phyloP scores from a whole-genome alignment of 2,329 filamentous ascomycete species.

The Leptographium galeiforme region DNA sequence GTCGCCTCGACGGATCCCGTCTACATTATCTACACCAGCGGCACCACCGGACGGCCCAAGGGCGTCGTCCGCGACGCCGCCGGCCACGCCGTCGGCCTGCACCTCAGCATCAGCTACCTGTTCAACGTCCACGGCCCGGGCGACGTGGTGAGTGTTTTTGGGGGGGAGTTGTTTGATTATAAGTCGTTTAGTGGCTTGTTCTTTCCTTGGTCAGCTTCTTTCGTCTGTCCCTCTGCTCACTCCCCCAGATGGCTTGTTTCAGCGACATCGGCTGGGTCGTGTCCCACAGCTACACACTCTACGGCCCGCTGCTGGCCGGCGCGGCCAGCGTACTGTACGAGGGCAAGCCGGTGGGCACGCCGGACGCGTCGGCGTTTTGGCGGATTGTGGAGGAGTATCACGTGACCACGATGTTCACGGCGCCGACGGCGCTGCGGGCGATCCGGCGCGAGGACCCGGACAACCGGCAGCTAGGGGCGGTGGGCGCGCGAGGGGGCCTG shows the following conservation, averaged over 20 bases:
- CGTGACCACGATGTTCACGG: conserved; percentile 74
- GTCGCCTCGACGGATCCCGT: conserved; percentile 64
- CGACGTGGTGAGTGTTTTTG: conserved; percentile 44
- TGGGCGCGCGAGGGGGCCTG: conserved; percentile 58
- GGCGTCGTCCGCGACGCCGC: conserved; percentile 72
- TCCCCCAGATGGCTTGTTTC: conserved; percentile 21
- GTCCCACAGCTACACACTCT: conserved; percentile 67
- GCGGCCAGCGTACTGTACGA: conserved; percentile 83
- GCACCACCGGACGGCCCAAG: conserved; percentile 72
- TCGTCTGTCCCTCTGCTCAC: no score
- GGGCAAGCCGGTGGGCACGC: conserved; percentile 86
- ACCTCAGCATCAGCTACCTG: conserved; percentile 68
- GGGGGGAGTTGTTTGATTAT: no score
- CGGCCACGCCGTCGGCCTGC: conserved; percentile 74
- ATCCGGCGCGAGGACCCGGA: conserved; percentile 77
- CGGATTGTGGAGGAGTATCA: conserved; percentile 72
- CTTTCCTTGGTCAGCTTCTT: no score
- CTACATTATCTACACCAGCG: conserved; percentile 86
- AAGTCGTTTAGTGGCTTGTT: no score
- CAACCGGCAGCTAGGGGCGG: conserved; percentile 47
- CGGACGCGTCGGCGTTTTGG: conserved; percentile 81
- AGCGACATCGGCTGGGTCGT: conserved; percentile 86
- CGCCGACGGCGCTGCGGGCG: conserved; percentile 73
- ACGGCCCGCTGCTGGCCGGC: conserved; percentile 72
- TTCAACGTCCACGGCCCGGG: conserved; percentile 74